Evolutionary conservation across 306 rosid species (phyloP), one percentile per base, ranked within the genome.

Genomic region (Vigna reflexopilosa): DNA sequence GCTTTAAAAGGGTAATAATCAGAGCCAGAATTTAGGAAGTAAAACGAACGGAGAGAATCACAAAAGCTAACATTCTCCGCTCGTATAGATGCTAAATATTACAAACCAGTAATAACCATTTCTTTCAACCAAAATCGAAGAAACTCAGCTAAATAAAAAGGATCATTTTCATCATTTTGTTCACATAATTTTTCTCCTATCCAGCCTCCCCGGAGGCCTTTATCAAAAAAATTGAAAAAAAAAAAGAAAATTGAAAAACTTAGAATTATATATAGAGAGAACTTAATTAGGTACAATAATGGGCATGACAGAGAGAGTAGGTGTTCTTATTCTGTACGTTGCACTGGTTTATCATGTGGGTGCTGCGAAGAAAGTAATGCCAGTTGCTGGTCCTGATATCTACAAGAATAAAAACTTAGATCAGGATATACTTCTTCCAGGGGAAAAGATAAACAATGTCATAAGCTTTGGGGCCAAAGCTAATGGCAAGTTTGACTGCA

Each of bases 401-500:
- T 86, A 44, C 70, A 49, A 5, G 16, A 84, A 79, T 69, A 3
- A 54, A 49, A 68, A 83, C 77, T 17, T 19, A 77, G 85, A 72
- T 0, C 74, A 69, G 70, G 87, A 83, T 76, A 2, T 0, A 12
- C 81, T 83, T 73, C n/a, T 38, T 73, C 83, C 89, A 8, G 87
- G 87, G 0, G 89, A 86, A 62, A 80, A 75, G 32, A 55, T 89
- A 36, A 75, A 82, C 70, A 88, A 92, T 24, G 95, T 92, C 3
- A 13, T 88, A 56, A 69, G 70, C 11, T 87, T 75, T 57, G 94
- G 90, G 7, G 97, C 97, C 67, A 87, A 84, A 64, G 54, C 90
- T 48, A 61, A 86, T 75, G 95, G 97, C 71, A 56, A 16, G 22
- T 77, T 69, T 67, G 98, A 94, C 36, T 77, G 81, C 82, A 75